These are phyloP conservation scores for Ruellia speciosa DNA, from an alignment of 305 asterid species.

Conservation along the genomic window DNA sequence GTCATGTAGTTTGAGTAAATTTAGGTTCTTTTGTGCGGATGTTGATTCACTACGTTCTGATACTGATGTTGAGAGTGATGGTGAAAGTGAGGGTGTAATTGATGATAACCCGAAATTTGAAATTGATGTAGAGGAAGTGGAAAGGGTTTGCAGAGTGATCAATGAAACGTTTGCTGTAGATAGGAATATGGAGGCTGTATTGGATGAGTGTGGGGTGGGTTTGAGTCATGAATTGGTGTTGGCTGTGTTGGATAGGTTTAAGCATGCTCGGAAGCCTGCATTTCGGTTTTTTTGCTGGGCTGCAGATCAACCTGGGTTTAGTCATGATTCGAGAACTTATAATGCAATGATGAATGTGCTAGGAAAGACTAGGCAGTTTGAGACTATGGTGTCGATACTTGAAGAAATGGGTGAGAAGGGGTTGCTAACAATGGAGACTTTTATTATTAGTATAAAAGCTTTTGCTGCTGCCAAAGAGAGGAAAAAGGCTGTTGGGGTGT, in stretches of 20 bases:
- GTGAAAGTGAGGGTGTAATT: constrained; percentile 18
- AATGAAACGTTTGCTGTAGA: constrained; percentile 72
- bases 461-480: constrained; percentile 88
- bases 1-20: constrained; percentile 13
- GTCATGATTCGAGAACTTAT: constrained; percentile 60
- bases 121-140: constrained; percentile 57
- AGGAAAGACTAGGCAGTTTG: constrained; percentile 78
- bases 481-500: constrained; percentile 63
- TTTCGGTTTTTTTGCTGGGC: constrained; percentile 88
- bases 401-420: constrained; percentile 86
- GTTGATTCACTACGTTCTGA: constrained; percentile 29
- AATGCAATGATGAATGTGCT: constrained; percentile 63
- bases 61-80: constrained; percentile 34
- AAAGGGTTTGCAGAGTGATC: constrained; percentile 62
- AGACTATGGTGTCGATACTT: constrained; percentile 71
- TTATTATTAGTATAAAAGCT: constrained; percentile 44
- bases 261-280: constrained; percentile 88
- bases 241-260: constrained; percentile 62
- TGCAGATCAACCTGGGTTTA: constrained; percentile 38
- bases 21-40: constrained; percentile 34
- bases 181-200: constrained; percentile 86
- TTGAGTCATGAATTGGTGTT: constrained; percentile 67
- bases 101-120: constrained; percentile 17
- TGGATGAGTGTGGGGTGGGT: constrained; percentile 58
- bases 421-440: constrained; percentile 57